Conservation (phyloP, 148 eudicot genomes). For the Oxyria digyna region DNA sequence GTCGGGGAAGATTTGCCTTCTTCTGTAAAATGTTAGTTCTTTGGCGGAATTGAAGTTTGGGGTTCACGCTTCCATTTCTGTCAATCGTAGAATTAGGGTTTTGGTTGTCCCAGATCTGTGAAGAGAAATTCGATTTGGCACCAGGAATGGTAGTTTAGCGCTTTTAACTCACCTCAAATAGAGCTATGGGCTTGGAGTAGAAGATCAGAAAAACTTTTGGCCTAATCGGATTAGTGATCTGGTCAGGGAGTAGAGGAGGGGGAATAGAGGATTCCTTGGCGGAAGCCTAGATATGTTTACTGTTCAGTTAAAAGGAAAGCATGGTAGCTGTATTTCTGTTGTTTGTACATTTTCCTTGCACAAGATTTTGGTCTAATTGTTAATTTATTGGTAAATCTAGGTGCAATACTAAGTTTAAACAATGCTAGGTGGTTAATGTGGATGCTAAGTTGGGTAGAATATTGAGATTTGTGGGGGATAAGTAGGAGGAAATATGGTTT, state of each 20-base stretch:
- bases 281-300: background rate
- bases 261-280: background rate
- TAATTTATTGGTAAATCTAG: background rate
- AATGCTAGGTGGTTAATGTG: background rate
- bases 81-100: background rate
- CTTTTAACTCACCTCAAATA: background rate
- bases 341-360: background rate
- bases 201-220: background rate
- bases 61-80: background rate
- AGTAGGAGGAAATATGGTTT: background rate
- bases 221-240: background rate
- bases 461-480: background rate
- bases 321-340: background rate
- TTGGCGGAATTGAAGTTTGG: background rate
- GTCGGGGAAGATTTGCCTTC: background rate
- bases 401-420: background rate
- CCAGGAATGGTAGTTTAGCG: background rate
- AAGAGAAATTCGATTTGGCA: background rate
- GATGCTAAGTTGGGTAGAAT: background rate
- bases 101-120: conserved; percentile 4
- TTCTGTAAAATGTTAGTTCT: background rate
- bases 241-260: background rate
- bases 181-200: background rate
- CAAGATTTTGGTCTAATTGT: background rate
- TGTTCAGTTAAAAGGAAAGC: background rate